These are phyloP conservation scores for Cryptosporidium ryanae DNA, from an alignment of 169 alveolate genomes.

Conservation along the genomic window DNA sequence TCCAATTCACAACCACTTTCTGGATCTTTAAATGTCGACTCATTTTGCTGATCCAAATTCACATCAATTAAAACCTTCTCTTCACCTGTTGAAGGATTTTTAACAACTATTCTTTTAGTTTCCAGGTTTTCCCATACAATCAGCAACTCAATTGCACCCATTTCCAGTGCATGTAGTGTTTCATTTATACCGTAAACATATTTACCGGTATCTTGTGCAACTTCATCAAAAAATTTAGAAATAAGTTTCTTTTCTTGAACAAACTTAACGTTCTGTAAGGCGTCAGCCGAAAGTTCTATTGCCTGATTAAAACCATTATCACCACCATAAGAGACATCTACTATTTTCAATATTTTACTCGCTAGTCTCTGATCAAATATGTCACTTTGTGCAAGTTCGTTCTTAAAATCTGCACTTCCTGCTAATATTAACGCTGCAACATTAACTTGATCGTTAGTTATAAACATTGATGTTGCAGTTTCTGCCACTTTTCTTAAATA, in stretches of 20 bases:
- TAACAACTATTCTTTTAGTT: conserved; percentile 83
- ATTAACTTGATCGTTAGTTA: conserved; percentile 92
- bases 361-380: conserved; percentile 95
- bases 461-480: conserved; percentile 94
- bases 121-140: conserved; percentile 95
- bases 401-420: conserved; percentile 99
- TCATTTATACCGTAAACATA: conserved; percentile 96
- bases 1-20: conserved; percentile 91
- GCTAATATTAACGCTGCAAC: conserved; percentile 93
- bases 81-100: conserved; percentile 86
- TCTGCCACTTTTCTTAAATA: conserved; percentile 98
- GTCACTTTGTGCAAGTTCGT: conserved; percentile 92
- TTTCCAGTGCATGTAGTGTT: conserved; percentile 90
- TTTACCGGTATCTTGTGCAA: conserved; percentile 98
- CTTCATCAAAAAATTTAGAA: conserved; percentile 94
- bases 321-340: conserved; percentile 99
- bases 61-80: conserved; percentile 82
- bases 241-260: conserved; percentile 88
- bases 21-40: conserved; percentile 79
- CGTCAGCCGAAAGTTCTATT: conserved; percentile 94
- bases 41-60: conserved; percentile 84
- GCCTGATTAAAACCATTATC: conserved; percentile 99
- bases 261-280: conserved; percentile 91
- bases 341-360: conserved; percentile 93
- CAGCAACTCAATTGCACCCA: conserved; percentile 95